Evolutionary conservation across 768 basidiomycete genomes (phyloP).

Genomic region (Russula olivacea): DNA sequence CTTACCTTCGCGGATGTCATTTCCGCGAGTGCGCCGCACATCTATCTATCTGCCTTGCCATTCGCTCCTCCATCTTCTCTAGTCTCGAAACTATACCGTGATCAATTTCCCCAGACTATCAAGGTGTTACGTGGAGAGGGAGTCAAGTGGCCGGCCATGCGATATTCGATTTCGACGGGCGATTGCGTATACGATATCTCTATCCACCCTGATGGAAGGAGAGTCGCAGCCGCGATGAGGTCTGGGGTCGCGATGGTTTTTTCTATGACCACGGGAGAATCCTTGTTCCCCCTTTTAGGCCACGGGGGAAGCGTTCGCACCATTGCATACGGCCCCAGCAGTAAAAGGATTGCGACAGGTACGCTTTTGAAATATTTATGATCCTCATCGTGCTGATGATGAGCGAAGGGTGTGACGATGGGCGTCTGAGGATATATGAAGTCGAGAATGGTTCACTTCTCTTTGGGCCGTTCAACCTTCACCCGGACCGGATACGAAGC

Average conservation of each 20-base stretch:
- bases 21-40: slow-evolving; percentile 15
- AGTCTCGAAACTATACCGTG: slow-evolving; percentile 15
- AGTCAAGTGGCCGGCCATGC: slow-evolving; percentile 25
- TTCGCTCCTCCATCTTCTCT: slow-evolving; percentile 15
- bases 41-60: slow-evolving; percentile 20
- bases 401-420: slow-evolving; percentile 22
- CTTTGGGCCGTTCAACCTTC: slow-evolving; percentile 22
- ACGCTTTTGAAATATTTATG: not conserved
- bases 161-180: slow-evolving; percentile 15
- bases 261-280: slow-evolving; percentile 6
- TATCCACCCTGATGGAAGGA: slow-evolving; percentile 27
- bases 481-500: slow-evolving; percentile 24
- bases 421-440: slow-evolving; percentile 27
- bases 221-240: slow-evolving; percentile 4
- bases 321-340: slow-evolving; percentile 4
- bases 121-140: not conserved
- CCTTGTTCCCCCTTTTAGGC: not conserved
- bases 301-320: slow-evolving; percentile 5
- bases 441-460: slow-evolving; percentile 25
- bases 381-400: not conserved
- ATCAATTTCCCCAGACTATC: slow-evolving; percentile 14
- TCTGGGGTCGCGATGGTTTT: not conserved
- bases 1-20: slow-evolving; percentile 18
- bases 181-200: slow-evolving; percentile 15
- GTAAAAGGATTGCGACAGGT: slow-evolving; percentile 21